Percentiles rank a stretch among this genome's conserved stretches.
Conservation (phyloP, 1,139 yeast genomes). For the Barnettozyma hawaiiensis region DNA sequence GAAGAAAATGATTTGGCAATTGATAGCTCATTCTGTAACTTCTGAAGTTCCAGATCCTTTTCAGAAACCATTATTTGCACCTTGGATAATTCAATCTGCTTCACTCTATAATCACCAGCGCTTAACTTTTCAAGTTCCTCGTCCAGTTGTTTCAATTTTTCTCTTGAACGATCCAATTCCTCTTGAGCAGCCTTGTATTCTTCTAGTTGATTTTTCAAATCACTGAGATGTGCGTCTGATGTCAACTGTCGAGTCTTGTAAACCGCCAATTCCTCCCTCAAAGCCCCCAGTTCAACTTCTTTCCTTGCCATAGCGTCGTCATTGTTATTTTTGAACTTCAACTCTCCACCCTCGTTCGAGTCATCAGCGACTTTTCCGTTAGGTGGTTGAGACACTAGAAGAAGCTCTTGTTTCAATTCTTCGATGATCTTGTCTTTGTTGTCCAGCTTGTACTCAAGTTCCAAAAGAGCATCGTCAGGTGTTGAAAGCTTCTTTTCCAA, state of each 20-base stretch:
- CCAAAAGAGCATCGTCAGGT: conserved; percentile 12
- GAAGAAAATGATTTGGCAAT: neutral
- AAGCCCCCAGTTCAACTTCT: neutral
- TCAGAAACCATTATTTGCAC: conserved; percentile 1
- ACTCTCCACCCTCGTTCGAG: conserved; percentile 10
- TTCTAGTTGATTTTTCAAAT: conserved; percentile 5
- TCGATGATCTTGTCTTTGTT: conserved; percentile 17
- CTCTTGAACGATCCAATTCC: neutral
- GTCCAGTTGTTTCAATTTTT: neutral
- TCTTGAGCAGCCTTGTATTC: neutral
- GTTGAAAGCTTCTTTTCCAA: conserved; percentile 18
- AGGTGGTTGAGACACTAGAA: neutral
- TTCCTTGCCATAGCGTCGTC: neutral
- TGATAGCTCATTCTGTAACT: neutral
- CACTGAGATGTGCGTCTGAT: neutral
- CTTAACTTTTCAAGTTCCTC: neutral
- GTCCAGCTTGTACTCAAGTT: conserved; percentile 17
- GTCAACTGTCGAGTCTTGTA: neutral
- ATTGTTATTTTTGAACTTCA: conserved; percentile 4
- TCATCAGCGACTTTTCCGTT: neutral
- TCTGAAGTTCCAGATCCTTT: neutral
- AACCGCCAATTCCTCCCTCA: neutral
- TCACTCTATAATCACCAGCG: neutral
- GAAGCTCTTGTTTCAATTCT: conserved; percentile 15
- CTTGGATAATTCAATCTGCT: neutral